These are phyloP conservation scores for Cornus kousa DNA, from an alignment of 148 eudicot species.

Conservation along the genomic window DNA sequence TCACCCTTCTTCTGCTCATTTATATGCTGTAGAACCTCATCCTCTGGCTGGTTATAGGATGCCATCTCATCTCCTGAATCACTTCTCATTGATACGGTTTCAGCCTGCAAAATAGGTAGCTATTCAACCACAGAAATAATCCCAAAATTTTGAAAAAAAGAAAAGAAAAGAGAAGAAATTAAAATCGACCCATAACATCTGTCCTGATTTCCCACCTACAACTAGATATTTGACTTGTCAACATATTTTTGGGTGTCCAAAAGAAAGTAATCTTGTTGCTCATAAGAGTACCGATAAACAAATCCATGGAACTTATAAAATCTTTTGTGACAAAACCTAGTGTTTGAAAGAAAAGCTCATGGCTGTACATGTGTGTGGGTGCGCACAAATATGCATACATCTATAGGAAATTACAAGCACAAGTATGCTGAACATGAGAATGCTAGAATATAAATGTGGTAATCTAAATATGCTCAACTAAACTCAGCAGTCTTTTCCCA, in stretches of 20 bases:
- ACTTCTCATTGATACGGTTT: conserved; percentile 28
- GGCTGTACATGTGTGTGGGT: not conserved
- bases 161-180: no score
- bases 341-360: no score
- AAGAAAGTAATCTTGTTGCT: no score
- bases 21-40: conserved; percentile 14
- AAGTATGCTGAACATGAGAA: not conserved
- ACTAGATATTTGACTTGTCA: no score
- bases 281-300: no score
- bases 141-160: not conserved
- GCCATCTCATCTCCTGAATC: conserved; percentile 31
- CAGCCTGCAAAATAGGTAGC: conserved; percentile 28
- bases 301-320: not conserved
- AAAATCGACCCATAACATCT: no score
- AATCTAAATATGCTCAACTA: not conserved
- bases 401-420: not conserved
- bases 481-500: no score
- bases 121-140: not conserved
- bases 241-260: no score
- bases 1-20: conserved; percentile 17
- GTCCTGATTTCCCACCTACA: no score
- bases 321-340: not conserved
- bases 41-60: conserved; percentile 21
- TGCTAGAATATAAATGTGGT: not conserved
- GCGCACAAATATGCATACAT: not conserved